Percentiles rank a stretch among this genome's conserved stretches.
Evolutionary conservation across 75 land plant species (phyloP).

Genomic region (Sequoiadendron giganteum): DNA sequence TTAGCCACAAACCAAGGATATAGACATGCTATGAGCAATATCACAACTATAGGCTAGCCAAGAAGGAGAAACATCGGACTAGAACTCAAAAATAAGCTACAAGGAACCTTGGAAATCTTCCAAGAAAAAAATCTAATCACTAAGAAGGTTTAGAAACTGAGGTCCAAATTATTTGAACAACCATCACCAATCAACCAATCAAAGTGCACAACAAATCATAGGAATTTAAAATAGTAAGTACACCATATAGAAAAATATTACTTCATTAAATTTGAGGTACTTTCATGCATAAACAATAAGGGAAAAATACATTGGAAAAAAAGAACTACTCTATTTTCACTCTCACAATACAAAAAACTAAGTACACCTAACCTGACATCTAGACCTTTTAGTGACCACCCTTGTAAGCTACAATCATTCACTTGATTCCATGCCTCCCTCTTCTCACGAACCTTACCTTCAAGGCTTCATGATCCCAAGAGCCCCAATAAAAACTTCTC

Average conservation of each 20-base stretch:
- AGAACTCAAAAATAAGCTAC: too few species aligned
- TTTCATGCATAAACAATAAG: too few species aligned
- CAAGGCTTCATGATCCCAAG: too few species aligned
- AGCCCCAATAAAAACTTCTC: too few species aligned
- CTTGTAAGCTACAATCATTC: background rate
- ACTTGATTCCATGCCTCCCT: background rate
- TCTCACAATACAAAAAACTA: background rate
- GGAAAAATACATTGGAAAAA: too few species aligned
- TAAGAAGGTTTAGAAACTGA: too few species aligned
- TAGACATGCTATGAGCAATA: background rate
- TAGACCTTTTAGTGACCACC: background rate
- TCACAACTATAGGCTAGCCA: background rate
- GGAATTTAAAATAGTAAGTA: too few species aligned
- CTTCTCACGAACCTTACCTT: too few species aligned
- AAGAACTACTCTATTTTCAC: background rate
- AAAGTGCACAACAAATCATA: background rate
- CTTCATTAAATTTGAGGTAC: background rate
- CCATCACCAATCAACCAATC: background rate
- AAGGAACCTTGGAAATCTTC: background rate
- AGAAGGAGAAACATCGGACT: background rate
- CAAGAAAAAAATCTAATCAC: background rate
- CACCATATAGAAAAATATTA: too few species aligned
- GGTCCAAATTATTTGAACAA: background rate
- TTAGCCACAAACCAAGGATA: background rate
- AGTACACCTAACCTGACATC: background rate